Evolutionary conservation across 1,284 basidiomycete species (phyloP), one percentile per base, ranked within the genome.

Genomic region (Chiua sp.): DNA sequence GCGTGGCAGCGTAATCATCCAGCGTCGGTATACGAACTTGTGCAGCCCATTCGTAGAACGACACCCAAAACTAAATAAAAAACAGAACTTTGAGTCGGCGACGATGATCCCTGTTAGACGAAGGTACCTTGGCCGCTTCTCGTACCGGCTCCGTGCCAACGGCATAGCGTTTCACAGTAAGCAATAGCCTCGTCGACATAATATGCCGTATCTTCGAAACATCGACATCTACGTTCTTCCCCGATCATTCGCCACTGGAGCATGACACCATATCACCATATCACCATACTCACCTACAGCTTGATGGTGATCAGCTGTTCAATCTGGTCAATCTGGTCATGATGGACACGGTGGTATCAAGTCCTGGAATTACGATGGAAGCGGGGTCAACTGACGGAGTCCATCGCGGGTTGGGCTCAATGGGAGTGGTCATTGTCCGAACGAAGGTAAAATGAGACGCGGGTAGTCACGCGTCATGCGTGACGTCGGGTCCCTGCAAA

Each of bases 281-380:
- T 26, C 26, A 26, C 26, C 26, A 51, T 22, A 57, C 63, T 57
- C 57, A 91, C 91, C 84, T 93, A 91, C 32, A 93, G 78, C 70
- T 90, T 91, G 53, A 97, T 82, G 2, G 96, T 98, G 68, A 98
- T 98, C 67, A 97, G 83, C 74, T 97, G 96, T 76, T 98, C 96
- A 62, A 98, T 93, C 77, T 96, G 94, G 73, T 98, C 94, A 59
- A 96, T 91, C 81, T 96, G 91, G 73, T 93, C 92, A 51, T 85
- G 39, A 92, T 82, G 30, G 94, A 84, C 16, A 92, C 88, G 12
- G 79, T 80, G 1, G 86, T 87, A 68, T 94, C 90, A 53, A 96
- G 83, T 1, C 93, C 92, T 8, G 88, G 87, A 10, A 96, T 83
- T 42, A 81, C 72, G 55, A 93, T 92, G 51, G 82, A 81, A 3